A percentile compares a stretch with the other conserved stretches of the same genome.
These are phyloP conservation scores for Buxus sempervirens DNA, from an alignment of 164 flowering plant genomes.

Conservation along the genomic window DNA sequence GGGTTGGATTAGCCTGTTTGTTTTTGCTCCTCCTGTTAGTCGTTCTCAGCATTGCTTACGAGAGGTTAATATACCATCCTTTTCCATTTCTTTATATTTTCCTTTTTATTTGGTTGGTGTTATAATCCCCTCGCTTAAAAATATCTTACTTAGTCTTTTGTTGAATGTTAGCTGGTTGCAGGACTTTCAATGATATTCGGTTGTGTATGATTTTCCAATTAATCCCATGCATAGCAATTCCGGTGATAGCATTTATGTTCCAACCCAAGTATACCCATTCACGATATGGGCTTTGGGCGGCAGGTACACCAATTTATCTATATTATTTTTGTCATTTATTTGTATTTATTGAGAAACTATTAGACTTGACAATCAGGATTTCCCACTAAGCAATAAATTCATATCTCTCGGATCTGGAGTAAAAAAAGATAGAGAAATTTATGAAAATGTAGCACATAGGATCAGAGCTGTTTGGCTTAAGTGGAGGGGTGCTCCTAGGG, in stretches of 20 bases:
- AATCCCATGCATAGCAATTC: slow-evolving; percentile 38
- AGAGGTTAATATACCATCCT: slow-evolving; percentile 27
- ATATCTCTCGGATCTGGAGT: too few species aligned
- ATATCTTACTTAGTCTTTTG: slow-evolving; percentile 8
- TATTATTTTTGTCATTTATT: too few species aligned
- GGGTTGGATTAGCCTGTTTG: slow-evolving; percentile 38
- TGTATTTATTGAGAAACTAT: too few species aligned
- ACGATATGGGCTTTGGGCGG: neutral
- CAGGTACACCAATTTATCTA: neutral
- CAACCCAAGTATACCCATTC: slow-evolving; percentile 15
- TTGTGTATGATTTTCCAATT: slow-evolving; percentile 38
- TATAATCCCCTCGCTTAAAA: neutral
- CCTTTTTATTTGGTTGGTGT: neutral
- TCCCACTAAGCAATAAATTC: too few species aligned
- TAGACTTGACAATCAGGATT: too few species aligned
- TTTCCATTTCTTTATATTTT: neutral
- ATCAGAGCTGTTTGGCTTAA: too few species aligned
- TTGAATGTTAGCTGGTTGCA: slow-evolving; percentile 43
- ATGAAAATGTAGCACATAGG: too few species aligned
- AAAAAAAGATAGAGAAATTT: too few species aligned
- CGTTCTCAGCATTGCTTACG: slow-evolving; percentile 34
- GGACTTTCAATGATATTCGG: slow-evolving; percentile 50
- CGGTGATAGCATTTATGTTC: slow-evolving; percentile 27
- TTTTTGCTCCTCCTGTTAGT: slow-evolving; percentile 29
- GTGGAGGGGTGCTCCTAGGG: too few species aligned